A percentile compares a stretch with the other conserved stretches of the same genome.
Evolutionary conservation across 2,329 filamentous ascomycete genomes (phyloP).

Genomic region (Alternaria atra): DNA sequence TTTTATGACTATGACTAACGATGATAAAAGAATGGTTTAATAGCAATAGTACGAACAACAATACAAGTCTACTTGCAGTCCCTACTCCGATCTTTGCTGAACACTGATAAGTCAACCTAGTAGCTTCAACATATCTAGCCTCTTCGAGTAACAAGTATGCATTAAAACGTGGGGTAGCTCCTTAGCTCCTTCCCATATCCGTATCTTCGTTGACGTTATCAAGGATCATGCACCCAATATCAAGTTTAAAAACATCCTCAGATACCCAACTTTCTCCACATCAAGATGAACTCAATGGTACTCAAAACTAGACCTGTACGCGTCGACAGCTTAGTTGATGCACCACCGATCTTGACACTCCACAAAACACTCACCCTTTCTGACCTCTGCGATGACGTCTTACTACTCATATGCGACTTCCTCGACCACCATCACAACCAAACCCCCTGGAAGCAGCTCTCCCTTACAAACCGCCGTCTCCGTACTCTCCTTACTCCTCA

Average conservation of each 20-base stretch:
- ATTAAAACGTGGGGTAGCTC: conserved; percentile 7
- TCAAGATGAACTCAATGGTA: neutral
- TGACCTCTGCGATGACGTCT: conserved; percentile 28
- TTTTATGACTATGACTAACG: conserved; percentile 11
- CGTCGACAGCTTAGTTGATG: conserved; percentile 1
- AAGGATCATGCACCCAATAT: neutral
- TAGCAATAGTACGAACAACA: neutral
- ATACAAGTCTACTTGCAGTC: neutral
- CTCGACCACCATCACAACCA: conserved; percentile 5
- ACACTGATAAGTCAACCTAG: neutral
- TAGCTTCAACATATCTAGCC: neutral
- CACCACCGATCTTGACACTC: neutral
- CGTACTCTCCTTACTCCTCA: conserved; percentile 14
- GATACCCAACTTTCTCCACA: neutral
- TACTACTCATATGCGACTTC: conserved; percentile 24
- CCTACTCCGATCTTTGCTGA: neutral
- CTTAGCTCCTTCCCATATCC: neutral
- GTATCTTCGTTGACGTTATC: neutral
- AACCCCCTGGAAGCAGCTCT: conserved; percentile 19
- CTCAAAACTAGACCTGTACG: neutral
- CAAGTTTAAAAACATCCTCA: neutral
- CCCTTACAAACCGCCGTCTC: conserved; percentile 20
- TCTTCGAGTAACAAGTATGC: neutral
- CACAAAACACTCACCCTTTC: conserved; percentile 10
- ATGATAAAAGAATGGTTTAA: neutral